Evolutionary conservation across 2,329 filamentous ascomycete species (phyloP).

Genomic region (Eutypella sp.): DNA sequence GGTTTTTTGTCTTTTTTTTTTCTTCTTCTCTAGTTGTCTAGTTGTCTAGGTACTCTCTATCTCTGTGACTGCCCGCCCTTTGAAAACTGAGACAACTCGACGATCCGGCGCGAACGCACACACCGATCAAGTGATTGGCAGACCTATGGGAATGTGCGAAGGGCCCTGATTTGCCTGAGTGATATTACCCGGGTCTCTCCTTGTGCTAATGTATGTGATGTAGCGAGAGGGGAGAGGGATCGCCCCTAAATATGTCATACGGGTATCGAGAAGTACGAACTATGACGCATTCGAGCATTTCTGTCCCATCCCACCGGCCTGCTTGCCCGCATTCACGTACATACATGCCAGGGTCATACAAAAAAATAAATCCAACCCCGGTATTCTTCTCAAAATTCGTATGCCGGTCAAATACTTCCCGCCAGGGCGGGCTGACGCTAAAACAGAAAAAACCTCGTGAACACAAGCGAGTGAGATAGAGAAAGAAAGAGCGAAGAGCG

Average conservation of each 20-base stretch:
- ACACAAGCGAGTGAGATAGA: no score
- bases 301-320: slow-evolving; percentile 4
- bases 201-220: no score
- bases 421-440: no score
- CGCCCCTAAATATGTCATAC: slow-evolving; percentile 14
- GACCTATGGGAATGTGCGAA: slow-evolving; percentile 17
- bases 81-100: slow-evolving; percentile 1
- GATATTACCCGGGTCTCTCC: background rate
- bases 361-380: no score
- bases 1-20: background rate
- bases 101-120: slow-evolving; percentile 19
- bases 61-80: background rate
- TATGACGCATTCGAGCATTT: slow-evolving; percentile 30
- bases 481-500: no score
- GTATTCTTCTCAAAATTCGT: no score
- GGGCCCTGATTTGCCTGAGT: no score
- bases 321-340: background rate
- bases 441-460: no score
- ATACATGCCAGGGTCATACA: background rate
- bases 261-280: slow-evolving; percentile 18
- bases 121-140: slow-evolving; percentile 17
- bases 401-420: no score
- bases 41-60: background rate
- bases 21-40: background rate
- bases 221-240: no score